phyloP scores from a whole-genome alignment of 2,329 filamentous ascomycete species.

The Salinomyces thailandicus region DNA sequence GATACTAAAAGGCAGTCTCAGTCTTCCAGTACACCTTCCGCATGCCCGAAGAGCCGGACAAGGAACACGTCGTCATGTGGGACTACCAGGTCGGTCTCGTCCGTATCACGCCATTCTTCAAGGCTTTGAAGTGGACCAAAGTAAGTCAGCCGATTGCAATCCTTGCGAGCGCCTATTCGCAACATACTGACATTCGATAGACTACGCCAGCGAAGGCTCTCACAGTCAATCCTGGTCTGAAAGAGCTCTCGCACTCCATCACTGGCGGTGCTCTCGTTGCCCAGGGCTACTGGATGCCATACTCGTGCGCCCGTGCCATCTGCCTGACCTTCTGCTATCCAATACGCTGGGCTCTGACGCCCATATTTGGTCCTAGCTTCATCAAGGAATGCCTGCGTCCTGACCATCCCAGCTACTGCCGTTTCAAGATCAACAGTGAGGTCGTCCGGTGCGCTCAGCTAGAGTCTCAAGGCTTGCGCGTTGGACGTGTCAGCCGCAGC shows the following conservation, averaged over 20 bases:
- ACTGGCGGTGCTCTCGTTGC: constrained; percentile 83
- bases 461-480: constrained; percentile 30
- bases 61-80: constrained; percentile 74
- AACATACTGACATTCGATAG: constrained; percentile 36
- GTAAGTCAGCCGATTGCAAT: too few relatives aligned
- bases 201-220: constrained; percentile 77
- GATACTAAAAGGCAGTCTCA: constrained; percentile 32
- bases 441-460: constrained; percentile 28
- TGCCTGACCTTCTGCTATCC: constrained; percentile 81
- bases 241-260: constrained; percentile 86
- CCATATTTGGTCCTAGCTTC: constrained; percentile 80
- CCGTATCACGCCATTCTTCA: constrained; percentile 90
- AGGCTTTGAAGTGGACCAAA: constrained; percentile 79
- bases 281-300: constrained; percentile 98
- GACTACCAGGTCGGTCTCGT: constrained; percentile 93
- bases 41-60: constrained; percentile 51
- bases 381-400: constrained; percentile 57
- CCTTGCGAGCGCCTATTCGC: too few relatives aligned
- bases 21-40: constrained; percentile 79
- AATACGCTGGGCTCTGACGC: constrained; percentile 77
- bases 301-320: constrained; percentile 70
- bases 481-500: constrained; percentile 9
- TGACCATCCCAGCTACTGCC: constrained; percentile 47
- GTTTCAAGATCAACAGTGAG: constrained; percentile 31
- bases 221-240: constrained; percentile 60